Evolutionary conservation across 2,329 filamentous ascomycete species (phyloP), one percentile per base, ranked within the genome.

Genomic region (Simplicillium sp.): DNA sequence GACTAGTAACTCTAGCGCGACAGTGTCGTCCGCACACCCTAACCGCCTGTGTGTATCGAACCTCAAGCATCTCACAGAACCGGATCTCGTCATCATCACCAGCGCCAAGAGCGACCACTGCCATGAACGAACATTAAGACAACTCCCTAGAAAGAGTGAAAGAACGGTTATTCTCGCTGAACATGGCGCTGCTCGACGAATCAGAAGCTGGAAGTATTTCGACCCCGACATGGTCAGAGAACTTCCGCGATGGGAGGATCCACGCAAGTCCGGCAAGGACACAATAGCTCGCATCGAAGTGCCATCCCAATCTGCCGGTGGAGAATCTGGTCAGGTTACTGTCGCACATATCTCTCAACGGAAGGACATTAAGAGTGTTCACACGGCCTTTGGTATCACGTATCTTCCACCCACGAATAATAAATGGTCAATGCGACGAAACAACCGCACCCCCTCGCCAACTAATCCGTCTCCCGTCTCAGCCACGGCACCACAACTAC

Each of bases 351-450:
- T 87, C 25, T 65, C 73, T 0, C 75, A 80, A 40, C 77, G 73
- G 51, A 59, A 67, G 37, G 79, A 84, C 50, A 50, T 80, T 4
- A 75, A 73, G 7, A 72, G 74, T 3, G 52, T 83, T 0, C 80
- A 84, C 53, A 75, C 76, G 43, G 82, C 80, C 11, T 71, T 87
- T 47, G 82, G 77, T 12, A 82, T 87, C 49, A 87, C 82, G 1
- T 87, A 87, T 54, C 72, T 73, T 14, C 72, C 81, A 15, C 77
- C 81, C 1, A 50, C 59, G 11, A 55, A 53, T 3, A 44, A 44
- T 11, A 48, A 46, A 29, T 36, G 44, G 12, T 51, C 53, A 25
- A 39, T 41, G 7, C 49, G 49, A 2, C 46, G 47, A 3, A 29
- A n/a, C 9, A 20, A 40, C 25, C 43, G 40, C 31, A 49, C 50